These are phyloP conservation scores for Botrytis deweyae DNA, from an alignment of 2,329 filamentous ascomycete genomes.

Conservation along the genomic window DNA sequence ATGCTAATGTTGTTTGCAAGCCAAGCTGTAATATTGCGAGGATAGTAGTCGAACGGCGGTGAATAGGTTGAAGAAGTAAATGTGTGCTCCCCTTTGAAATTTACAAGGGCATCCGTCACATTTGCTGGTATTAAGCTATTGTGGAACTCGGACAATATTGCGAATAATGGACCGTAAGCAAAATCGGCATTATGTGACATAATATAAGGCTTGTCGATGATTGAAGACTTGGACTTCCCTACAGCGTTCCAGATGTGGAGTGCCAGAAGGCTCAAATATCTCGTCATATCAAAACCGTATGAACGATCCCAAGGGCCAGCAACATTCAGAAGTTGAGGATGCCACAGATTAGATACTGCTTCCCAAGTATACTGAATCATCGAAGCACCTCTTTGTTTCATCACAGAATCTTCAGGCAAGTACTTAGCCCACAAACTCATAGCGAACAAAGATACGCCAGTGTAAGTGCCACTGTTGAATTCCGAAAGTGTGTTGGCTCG, in stretches of 20 bases:
- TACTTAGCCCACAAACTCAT: slow-evolving; percentile 61
- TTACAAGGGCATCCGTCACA: slow-evolving; percentile 43
- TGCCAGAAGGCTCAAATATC: slow-evolving; percentile 57
- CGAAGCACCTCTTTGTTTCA: slow-evolving; percentile 33
- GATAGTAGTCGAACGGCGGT: slow-evolving; percentile 56
- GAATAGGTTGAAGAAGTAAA: slow-evolving; percentile 55
- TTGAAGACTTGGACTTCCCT: slow-evolving; percentile 43
- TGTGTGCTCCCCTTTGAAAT: slow-evolving; percentile 53
- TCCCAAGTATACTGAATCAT: slow-evolving; percentile 57
- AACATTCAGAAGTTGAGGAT: slow-evolving; percentile 58
- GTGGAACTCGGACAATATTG: slow-evolving; percentile 53
- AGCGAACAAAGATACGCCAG: slow-evolving; percentile 59
- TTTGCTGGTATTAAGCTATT: slow-evolving; percentile 46
- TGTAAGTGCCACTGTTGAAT: slow-evolving; percentile 58
- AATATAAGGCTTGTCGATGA: slow-evolving; percentile 29
- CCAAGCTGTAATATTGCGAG: slow-evolving; percentile 60
- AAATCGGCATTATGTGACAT: slow-evolving; percentile 61
- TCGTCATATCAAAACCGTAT: slow-evolving; percentile 64
- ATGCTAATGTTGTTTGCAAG: slow-evolving; percentile 57
- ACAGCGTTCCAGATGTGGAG: slow-evolving; percentile 59
- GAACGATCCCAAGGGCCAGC: slow-evolving; percentile 64
- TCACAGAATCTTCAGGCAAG: slow-evolving; percentile 50
- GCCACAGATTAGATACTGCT: slow-evolving; percentile 53
- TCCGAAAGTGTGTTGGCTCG: slow-evolving; percentile 56
- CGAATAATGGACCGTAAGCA: slow-evolving; percentile 56